Evolutionary conservation across 1,139 yeast genomes (phyloP), one percentile per base, ranked within the genome.

Genomic region (Saccharomyces uvarum): DNA sequence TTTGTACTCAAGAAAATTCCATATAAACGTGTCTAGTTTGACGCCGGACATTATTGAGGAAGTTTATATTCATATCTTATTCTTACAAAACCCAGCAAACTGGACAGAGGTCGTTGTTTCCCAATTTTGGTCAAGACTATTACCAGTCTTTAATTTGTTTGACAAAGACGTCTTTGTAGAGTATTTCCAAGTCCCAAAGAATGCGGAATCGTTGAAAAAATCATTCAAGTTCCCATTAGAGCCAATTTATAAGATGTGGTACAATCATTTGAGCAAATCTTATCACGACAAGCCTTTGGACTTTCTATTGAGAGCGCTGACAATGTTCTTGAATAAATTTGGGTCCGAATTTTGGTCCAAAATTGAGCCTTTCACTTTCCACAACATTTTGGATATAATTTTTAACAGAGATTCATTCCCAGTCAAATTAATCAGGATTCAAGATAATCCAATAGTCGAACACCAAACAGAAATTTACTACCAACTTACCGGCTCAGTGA

Each of bases 241-340:
- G 61, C 68, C 85, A 0, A 63, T 83, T 5, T 66, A 77, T 27
- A 71, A 74, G 27, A 76, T 84, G 1, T 68, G 69, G 69, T 67
- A 64, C 41, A 62, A 61, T 42, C 71, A 68, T 56, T 47, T 72
- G 78, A 55, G 74, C 73, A 61, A 81, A 78, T 59, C 81, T 75
- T 65, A 69, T 79, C 54, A 75, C 77, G 77, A 76, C 48, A 71
- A 71, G 21, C 84, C 91, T 0, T 67, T 86, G 26, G 88, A 86
- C 0, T 68, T 74, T 26, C 67, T 84, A 4, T 69, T 86, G 29
- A 69, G 78, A 52, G 77, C 79, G 1, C 73, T 85, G 38, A 63
- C 73, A 7, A 57, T 74, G 19, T 67, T 83, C 1, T 66, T 84
- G 29, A 54, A 57, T 2, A 71, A 71, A 49, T 71, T 80, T 24